A percentile compares a stretch with the other conserved stretches of the same genome.
phyloP scores from a whole-genome alignment of 2,329 filamentous ascomycete species.

The Colletotrichum sublineola region DNA sequence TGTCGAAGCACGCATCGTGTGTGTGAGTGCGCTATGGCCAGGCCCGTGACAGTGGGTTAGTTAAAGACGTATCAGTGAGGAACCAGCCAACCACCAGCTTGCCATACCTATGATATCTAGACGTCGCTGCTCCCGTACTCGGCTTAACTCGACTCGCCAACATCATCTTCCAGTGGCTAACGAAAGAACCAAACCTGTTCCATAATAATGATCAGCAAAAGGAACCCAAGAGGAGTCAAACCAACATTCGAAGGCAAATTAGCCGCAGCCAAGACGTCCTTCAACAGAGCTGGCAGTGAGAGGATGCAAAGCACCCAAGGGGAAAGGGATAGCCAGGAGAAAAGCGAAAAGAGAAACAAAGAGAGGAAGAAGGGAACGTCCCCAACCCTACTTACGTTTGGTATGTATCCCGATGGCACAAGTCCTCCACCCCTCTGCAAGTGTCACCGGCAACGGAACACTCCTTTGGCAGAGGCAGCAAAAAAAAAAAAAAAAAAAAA shows the following conservation, averaged over 20 bases:
- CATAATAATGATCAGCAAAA: background rate
- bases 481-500: too few species aligned
- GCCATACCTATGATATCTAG: background rate
- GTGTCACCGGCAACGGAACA: background rate
- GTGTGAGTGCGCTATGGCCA: background rate
- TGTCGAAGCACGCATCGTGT: background rate
- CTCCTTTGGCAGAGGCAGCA: background rate
- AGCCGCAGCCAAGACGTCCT: background rate
- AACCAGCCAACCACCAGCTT: background rate
- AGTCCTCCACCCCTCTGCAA: background rate
- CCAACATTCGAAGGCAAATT: background rate
- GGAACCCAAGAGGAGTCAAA: too few species aligned
- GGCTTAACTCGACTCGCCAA: background rate
- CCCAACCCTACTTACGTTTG: background rate
- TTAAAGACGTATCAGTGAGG: background rate
- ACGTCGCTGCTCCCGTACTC: background rate
- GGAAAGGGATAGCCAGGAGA: background rate
- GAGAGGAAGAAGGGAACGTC: accelerated
- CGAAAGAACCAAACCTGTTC: background rate
- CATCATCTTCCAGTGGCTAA: background rate
- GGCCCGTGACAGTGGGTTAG: conserved; percentile 1
- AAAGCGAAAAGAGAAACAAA: too few species aligned
- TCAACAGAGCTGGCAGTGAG: background rate
- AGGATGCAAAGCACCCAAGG: background rate
- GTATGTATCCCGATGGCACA: background rate